These are phyloP conservation scores for Plantago ovata DNA, from an alignment of 257 asterid species.

Conservation along the genomic window DNA sequence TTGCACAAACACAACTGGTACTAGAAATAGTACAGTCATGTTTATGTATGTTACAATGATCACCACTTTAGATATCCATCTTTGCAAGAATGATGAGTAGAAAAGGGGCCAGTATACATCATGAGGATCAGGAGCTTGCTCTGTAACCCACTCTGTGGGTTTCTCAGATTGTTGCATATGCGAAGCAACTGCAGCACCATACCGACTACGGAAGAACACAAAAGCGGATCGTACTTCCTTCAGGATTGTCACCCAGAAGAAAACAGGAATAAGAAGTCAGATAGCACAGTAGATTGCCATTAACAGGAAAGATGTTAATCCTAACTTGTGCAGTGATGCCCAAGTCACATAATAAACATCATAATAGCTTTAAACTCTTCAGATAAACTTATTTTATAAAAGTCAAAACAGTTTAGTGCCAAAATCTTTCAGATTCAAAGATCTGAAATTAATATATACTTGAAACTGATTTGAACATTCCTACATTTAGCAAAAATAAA, in stretches of 20 bases:
- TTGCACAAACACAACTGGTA: constrained; percentile 87
- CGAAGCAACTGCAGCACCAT: constrained; percentile 65
- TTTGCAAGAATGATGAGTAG: constrained; percentile 68
- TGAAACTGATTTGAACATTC: no score
- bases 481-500: no score
- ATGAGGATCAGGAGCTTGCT: constrained; percentile 90
- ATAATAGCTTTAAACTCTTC: no score
- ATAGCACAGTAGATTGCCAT: no score
- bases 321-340: no score
- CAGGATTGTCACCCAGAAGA: no score
- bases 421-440: no score
- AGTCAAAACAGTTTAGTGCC: no score
- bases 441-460: no score
- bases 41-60: constrained; percentile 49
- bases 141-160: constrained; percentile 91
- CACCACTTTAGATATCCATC: constrained; percentile 68
- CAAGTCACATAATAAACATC: constrained; percentile 3
- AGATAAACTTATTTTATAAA: no score
- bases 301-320: no score
- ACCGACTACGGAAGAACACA: constrained; percentile 86
- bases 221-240: constrained; percentile 95
- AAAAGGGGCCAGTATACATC: constrained; percentile 98
- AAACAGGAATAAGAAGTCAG: no score
- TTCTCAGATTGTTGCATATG: constrained; percentile 70
- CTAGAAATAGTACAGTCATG: constrained; percentile 67